Percentiles rank a stretch among this genome's conserved stretches.
phyloP scores from a whole-genome alignment of 352 stramenopile species.

The Phytopythium sindhum region DNA sequence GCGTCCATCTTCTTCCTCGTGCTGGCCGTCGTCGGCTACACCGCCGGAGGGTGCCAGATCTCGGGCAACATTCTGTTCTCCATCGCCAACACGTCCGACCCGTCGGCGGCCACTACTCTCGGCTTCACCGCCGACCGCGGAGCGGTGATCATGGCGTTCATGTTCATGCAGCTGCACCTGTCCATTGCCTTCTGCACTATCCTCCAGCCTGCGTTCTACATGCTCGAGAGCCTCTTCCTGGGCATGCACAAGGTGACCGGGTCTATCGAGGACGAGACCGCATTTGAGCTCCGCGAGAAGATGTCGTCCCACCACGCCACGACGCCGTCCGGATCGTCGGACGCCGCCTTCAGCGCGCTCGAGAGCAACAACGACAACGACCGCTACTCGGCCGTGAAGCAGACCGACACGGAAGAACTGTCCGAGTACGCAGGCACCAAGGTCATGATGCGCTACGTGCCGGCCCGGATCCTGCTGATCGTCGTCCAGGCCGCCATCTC shows the following conservation, averaged over 20 bases:
- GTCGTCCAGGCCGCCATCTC: conserved; percentile 28
- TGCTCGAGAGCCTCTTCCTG: conserved; percentile 41
- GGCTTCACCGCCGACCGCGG: conserved; percentile 37
- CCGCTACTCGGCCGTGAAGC: conserved; percentile 6
- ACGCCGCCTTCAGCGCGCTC: conserved; percentile 4
- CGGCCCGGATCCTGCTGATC: conserved; percentile 34
- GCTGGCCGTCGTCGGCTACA: conserved; percentile 32
- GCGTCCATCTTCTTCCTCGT: conserved; percentile 38
- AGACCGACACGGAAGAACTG: conserved; percentile 12
- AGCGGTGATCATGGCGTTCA: conserved; percentile 35
- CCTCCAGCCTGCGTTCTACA: conserved; percentile 46
- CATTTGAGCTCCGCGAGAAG: conserved; percentile 1
- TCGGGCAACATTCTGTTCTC: conserved; percentile 54
- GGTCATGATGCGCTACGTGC: conserved; percentile 29
- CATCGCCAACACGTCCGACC: conserved; percentile 24
- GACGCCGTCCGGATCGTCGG: conserved; percentile 4
- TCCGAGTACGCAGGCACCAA: conserved; percentile 24
- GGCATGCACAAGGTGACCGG: conserved; percentile 34
- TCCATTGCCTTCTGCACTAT: conserved; percentile 51
- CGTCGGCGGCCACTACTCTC: conserved; percentile 24
- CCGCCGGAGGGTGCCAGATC: conserved; percentile 43
- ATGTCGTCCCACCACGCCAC: neutral
- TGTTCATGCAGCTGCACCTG: conserved; percentile 61
- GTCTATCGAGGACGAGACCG: conserved; percentile 7
- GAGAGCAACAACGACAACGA: conserved; percentile 6